These are phyloP conservation scores for Medicago lupulina DNA, from an alignment of 306 rosid species.

Conservation along the genomic window DNA sequence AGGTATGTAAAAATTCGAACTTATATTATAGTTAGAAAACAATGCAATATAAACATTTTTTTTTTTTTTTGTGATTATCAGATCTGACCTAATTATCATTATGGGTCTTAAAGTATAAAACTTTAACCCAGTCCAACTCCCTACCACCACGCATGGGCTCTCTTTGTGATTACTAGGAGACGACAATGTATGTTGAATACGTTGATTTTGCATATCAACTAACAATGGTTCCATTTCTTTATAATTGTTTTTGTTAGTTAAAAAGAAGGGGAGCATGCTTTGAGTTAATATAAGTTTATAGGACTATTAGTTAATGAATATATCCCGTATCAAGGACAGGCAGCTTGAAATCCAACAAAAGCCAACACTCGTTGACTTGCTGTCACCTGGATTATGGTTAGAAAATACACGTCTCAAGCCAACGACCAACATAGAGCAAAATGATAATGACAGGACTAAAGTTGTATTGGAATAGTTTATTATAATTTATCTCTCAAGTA, in stretches of 20 bases:
- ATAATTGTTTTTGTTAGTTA: background rate
- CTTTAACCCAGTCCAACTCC: background rate
- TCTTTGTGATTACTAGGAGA: slow-evolving; percentile 1
- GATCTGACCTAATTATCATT: background rate
- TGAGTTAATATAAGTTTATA: background rate
- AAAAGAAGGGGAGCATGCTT: background rate
- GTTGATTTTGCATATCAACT: background rate
- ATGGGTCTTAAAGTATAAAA: background rate
- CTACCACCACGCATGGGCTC: background rate
- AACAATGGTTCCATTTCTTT: background rate
- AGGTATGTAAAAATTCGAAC: no score
- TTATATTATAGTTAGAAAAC: no score
- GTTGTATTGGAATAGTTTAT: background rate
- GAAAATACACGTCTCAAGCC: background rate
- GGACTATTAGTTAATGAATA: background rate
- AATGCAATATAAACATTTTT: no score
- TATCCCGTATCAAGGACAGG: background rate
- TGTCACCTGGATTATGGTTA: slow-evolving; percentile 6
- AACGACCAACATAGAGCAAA: background rate
- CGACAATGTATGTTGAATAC: background rate
- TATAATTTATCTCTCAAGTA: background rate
- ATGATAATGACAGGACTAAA: background rate
- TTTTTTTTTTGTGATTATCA: background rate
- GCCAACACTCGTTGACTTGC: slow-evolving; percentile 30
- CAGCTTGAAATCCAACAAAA: slow-evolving; percentile 22